A percentile compares a stretch with the other conserved stretches of the same genome.
Evolutionary conservation across 495 filamentous ascomycete genomes (phyloP).

Genomic region (Aspergillus kassunensis): DNA sequence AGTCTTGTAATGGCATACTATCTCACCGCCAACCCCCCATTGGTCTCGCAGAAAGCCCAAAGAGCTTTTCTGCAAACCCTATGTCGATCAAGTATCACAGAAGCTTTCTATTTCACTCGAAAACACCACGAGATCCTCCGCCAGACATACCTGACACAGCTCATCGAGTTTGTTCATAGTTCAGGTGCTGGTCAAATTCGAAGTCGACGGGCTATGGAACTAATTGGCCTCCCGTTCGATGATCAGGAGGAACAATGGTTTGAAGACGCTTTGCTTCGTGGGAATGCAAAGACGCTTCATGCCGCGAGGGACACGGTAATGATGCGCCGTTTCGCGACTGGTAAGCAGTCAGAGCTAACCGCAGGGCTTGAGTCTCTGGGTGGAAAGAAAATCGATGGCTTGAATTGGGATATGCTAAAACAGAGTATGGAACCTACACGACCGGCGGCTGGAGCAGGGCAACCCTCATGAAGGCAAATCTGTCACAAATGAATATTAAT

Average conservation of each 20-base stretch:
- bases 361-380: slow-evolving; percentile 38
- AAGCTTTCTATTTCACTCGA: slow-evolving; percentile 71
- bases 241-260: slow-evolving; percentile 71
- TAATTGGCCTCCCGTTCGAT: slow-evolving; percentile 66
- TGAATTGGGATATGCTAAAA: slow-evolving; percentile 51
- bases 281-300: slow-evolving; percentile 56
- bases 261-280: slow-evolving; percentile 56
- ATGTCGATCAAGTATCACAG: slow-evolving; percentile 60
- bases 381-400: slow-evolving; percentile 47
- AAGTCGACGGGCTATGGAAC: slow-evolving; percentile 57
- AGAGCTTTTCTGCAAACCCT: slow-evolving; percentile 63
- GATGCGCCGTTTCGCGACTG: slow-evolving; percentile 60
- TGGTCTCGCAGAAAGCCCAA: slow-evolving; percentile 55
- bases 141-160: slow-evolving; percentile 57
- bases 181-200: slow-evolving; percentile 39
- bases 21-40: slow-evolving; percentile 61
- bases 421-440: slow-evolving; percentile 35
- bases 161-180: slow-evolving; percentile 61
- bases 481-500: slow-evolving; percentile 8
- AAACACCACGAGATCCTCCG: slow-evolving; percentile 57
- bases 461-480: slow-evolving; percentile 9
- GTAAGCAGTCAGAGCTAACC: slow-evolving; percentile 37
- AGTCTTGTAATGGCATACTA: slow-evolving; percentile 71
- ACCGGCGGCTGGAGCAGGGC: slow-evolving; percentile 14
- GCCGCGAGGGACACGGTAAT: slow-evolving; percentile 65